Evolutionary conservation across 768 basidiomycete genomes (phyloP), one percentile per base, ranked within the genome.

Genomic region (Suillus placidus): DNA sequence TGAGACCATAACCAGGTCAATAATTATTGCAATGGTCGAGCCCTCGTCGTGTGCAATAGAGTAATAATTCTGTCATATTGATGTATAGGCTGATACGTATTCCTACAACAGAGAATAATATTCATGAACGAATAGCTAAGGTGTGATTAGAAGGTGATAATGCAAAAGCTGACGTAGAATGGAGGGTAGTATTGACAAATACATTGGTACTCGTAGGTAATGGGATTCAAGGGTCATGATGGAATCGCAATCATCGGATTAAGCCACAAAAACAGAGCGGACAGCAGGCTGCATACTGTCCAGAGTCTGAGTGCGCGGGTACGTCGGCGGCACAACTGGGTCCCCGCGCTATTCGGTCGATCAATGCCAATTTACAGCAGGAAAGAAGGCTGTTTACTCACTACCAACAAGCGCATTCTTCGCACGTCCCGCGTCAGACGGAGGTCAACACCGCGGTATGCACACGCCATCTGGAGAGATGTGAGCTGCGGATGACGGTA

Each of bases 381-480:
- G 35, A 43, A 42, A 60, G 58, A 60, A 60, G 58, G 18, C 12
- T 30, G 18, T 60, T n/a, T 30, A 80, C 87, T 72, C 72, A 88
- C 86, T 64, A 80, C 73, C 70, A 84, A 72, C 52, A 78, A 71
- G 60, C 90, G 85, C 74, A 89, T 88, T 64, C 74, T 74, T 65
- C 78, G 75, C 49, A 90, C 78, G 70, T 89, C 84, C 56, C 74
- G 75, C 35, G 84, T 84, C 42, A 87, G 75, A 62, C 76, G 75
- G 68, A 91, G 73, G 35, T 83, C 83, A 54, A 91, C 80, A 56
- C 89, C 89, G 66, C 81, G 80, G 70, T 81, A 81, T 18, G 87
- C 88, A 74, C 91, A 93, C 5, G 83, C 84, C 69, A 89, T 87
- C 76, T 83, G 86, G 66, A 93, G 77, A 45, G 80, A 79, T 30